These are phyloP conservation scores for Globisporangium parvum DNA, from an alignment of 352 stramenopile species.

Conservation along the genomic window DNA sequence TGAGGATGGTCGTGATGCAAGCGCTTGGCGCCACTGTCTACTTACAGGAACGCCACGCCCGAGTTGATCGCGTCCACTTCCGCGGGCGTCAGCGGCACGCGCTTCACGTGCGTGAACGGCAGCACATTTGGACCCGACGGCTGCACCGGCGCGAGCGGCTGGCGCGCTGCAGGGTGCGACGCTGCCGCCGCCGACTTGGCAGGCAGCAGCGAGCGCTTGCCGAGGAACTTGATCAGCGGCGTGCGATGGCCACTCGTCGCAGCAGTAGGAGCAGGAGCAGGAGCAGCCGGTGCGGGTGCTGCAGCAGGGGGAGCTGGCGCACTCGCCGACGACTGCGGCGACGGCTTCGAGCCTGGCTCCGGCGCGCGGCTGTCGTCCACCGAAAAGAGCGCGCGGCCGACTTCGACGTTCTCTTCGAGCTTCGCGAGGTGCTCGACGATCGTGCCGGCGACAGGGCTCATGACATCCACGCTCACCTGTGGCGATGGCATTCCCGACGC, in stretches of 20 bases:
- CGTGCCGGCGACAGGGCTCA: constrained; percentile 85
- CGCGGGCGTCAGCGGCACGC: constrained; percentile 49
- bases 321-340: constrained; percentile 11
- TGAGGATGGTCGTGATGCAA: not conserved
- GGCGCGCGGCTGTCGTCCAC: constrained; percentile 81
- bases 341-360: constrained; percentile 17
- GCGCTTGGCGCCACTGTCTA: not conserved
- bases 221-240: constrained; percentile 64
- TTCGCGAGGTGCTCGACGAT: constrained; percentile 92
- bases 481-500: not conserved
- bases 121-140: constrained; percentile 60
- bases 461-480: constrained; percentile 87
- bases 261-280: constrained; percentile 6
- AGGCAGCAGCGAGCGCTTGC: constrained; percentile 64
- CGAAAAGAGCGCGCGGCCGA: constrained; percentile 91
- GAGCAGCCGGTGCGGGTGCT: constrained; percentile 7
- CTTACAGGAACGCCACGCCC: constrained; percentile 67
- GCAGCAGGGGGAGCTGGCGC: constrained; percentile 10
- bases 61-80: constrained; percentile 82
- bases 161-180: constrained; percentile 17
- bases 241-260: constrained; percentile 27
- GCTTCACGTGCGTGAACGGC: constrained; percentile 56
- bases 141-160: constrained; percentile 25
- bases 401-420: constrained; percentile 95
- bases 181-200: constrained; percentile 24